These are phyloP conservation scores for Hydnomerulius pinastri DNA, from an alignment of 768 basidiomycete species.

Conservation along the genomic window DNA sequence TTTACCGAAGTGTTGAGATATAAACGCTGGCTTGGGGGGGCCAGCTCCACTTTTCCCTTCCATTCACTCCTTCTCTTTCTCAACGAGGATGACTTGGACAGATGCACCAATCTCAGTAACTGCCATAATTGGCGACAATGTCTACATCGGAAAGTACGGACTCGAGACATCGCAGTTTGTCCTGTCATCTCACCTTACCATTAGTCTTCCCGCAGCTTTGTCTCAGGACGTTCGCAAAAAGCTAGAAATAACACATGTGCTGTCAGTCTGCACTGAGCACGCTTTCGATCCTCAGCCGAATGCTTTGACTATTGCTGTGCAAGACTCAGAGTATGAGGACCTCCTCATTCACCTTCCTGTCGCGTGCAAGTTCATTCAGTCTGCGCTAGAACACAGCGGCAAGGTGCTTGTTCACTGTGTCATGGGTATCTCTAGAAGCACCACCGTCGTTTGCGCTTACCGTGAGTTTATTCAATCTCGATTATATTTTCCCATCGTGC, in stretches of 20 bases:
- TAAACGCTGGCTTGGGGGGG: constrained; percentile 12
- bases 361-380: constrained; percentile 63
- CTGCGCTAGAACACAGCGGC: constrained; percentile 52
- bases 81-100: constrained; percentile 28
- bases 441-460: constrained; percentile 59
- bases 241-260: constrained; percentile 53
- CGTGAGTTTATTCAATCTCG: constrained; percentile 37
- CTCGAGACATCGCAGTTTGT: not conserved
- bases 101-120: constrained; percentile 27
- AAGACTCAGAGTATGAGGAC: constrained; percentile 53
- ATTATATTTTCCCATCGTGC: not conserved
- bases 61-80: not conserved
- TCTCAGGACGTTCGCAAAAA: constrained; percentile 29
- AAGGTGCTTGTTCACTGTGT: constrained; percentile 71
- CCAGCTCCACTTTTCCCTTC: constrained; percentile 16
- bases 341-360: constrained; percentile 65
- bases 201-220: constrained; percentile 35
- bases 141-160: constrained; percentile 40
- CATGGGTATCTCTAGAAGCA: constrained; percentile 72
- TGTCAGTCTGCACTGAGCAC: constrained; percentile 61
- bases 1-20: constrained; percentile 17
- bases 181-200: not conserved
- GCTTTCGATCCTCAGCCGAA: constrained; percentile 42
- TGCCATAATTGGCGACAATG: constrained; percentile 31
- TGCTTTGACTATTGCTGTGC: constrained; percentile 35